These are phyloP conservation scores for Metarhizium rileyi DNA, from an alignment of 2,329 filamentous ascomycete genomes.

Conservation along the genomic window DNA sequence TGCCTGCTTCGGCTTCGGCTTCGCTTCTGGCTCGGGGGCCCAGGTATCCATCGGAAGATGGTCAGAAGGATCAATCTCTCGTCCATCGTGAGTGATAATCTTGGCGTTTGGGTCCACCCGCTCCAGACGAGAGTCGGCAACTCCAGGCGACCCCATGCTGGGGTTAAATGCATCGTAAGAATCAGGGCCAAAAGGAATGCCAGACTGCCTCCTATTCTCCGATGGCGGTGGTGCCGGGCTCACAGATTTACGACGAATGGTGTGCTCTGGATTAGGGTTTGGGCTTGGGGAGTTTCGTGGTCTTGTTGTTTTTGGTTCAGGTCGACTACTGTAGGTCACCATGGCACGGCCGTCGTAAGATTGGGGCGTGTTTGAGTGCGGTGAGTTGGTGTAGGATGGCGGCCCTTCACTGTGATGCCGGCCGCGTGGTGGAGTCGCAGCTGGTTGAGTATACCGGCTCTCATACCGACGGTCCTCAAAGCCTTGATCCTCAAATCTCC, in stretches of 20 bases:
- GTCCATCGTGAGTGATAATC: conserved; percentile 66
- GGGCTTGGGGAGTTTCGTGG: conserved; percentile 26
- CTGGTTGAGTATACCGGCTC: conserved; percentile 32
- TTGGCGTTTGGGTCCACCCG: conserved; percentile 51
- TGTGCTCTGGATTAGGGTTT: conserved; percentile 37
- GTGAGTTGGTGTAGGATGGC: conserved; percentile 16
- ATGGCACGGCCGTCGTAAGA: conserved; percentile 33
- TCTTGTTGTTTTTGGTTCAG: conserved; percentile 16
- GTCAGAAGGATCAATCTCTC: conserved; percentile 71
- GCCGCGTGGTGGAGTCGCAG: conserved; percentile 32
- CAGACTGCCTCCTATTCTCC: conserved; percentile 43
- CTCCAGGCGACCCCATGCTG: conserved; percentile 28
- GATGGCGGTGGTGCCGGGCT: conserved; percentile 53
- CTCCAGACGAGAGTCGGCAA: conserved; percentile 17
- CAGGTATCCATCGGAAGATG: conserved; percentile 68
- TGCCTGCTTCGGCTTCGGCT: conserved; percentile 31
- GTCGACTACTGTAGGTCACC: conserved; percentile 28
- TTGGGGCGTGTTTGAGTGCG: conserved; percentile 26
- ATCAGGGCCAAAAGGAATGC: conserved; percentile 64
- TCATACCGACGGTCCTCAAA: conserved; percentile 19
- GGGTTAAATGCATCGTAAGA: conserved; percentile 68
- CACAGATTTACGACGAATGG: conserved; percentile 61
- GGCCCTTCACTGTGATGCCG: conserved; percentile 25
- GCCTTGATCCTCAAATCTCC: conserved; percentile 46
- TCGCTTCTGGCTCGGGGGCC: conserved; percentile 64